Conservation (phyloP, 2,329 filamentous ascomycete genomes). For the Fusarium udum region DNA sequence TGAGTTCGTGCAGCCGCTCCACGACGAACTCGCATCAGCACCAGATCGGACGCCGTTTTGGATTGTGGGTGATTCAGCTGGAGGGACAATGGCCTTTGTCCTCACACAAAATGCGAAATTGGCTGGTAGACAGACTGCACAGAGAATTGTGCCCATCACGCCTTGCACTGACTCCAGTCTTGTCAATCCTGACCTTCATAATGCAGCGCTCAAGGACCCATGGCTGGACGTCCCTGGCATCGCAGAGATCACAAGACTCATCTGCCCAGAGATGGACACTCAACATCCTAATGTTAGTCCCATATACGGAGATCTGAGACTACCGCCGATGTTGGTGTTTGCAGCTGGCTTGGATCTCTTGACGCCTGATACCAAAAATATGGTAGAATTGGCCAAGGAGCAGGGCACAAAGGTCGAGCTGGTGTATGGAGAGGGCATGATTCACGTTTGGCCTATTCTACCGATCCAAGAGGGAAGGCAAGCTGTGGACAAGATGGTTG, state of each 20-base stretch:
- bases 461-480: constrained; percentile 42
- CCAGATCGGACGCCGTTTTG: constrained; percentile 44
- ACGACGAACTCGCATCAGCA: constrained; percentile 45
- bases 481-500: constrained; percentile 42
- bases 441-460: constrained; percentile 48
- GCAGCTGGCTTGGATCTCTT: constrained; percentile 44
- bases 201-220: constrained; percentile 38
- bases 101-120: constrained; percentile 45
- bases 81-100: constrained; percentile 45
- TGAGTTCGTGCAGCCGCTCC: constrained; percentile 45
- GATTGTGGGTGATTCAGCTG: constrained; percentile 46
- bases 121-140: constrained; percentile 39
- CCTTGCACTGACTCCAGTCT: constrained; percentile 46
- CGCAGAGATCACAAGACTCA: constrained; percentile 38
- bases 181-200: constrained; percentile 41
- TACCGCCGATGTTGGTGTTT: constrained; percentile 47
- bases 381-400: constrained; percentile 42
- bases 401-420: constrained; percentile 42
- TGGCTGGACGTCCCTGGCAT: constrained; percentile 45
- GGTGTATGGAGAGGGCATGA: constrained; percentile 45
- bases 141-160: constrained; percentile 44
- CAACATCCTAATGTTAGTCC: constrained; percentile 44
- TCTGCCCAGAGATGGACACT: constrained; percentile 42
- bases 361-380: constrained; percentile 42
- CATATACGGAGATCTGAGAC: constrained; percentile 42